phyloP scores from a whole-genome alignment of 2,329 filamentous ascomycete species.

The Aspergillus bombycis region DNA sequence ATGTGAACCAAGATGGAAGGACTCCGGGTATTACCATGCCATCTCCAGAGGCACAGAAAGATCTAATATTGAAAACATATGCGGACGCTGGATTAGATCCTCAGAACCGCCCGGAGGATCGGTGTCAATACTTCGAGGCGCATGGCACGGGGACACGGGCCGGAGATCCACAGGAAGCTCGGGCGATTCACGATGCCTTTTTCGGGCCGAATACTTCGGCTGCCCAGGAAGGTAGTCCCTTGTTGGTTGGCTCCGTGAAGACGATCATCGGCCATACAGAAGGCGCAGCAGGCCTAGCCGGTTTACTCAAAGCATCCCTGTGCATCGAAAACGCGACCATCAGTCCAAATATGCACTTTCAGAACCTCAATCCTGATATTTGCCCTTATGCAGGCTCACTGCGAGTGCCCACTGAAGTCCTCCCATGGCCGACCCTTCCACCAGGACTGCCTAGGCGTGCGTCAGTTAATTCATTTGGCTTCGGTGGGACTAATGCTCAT shows the following conservation, averaged over 20 bases:
- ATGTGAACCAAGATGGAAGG: constrained; percentile 41
- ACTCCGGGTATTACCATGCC: constrained; percentile 43
- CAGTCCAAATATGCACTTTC: background rate
- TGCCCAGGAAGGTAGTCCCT: no score
- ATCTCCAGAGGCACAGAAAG: constrained; percentile 39
- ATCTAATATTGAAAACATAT: constrained; percentile 46
- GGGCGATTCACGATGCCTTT: no score
- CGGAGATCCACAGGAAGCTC: no score
- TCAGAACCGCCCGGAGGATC: constrained; percentile 20
- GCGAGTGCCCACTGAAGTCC: no score
- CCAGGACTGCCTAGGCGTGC: no score
- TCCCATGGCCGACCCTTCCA: no score
- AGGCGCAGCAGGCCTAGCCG: background rate
- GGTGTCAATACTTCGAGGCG: constrained; percentile 49
- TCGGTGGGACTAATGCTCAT: background rate
- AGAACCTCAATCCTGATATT: background rate
- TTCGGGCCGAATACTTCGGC: no score
- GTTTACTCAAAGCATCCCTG: background rate
- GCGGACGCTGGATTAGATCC: constrained; percentile 41
- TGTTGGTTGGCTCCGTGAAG: background rate
- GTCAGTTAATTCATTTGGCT: background rate
- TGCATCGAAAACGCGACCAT: background rate
- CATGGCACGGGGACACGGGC: constrained; percentile 40
- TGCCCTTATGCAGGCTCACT: no score
- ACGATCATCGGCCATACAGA: background rate